These are phyloP conservation scores for Vitis vinifera DNA, from an alignment of 164 flowering plant species.

Conservation along the genomic window ASM3070453v1 NC_081806.1:1346001-1346500, in stretches of 20 bases:
- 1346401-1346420: no score
- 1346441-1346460: no score
- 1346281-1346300: no score
- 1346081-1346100: constrained; percentile 57
- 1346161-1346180: constrained; percentile 71
- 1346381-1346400: no score
- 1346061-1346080: constrained; percentile 64
- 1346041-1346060: neutral
- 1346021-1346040: neutral
- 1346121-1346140: constrained; percentile 61
- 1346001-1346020: neutral
- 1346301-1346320: no score
- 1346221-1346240: constrained; percentile 97
- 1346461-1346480: no score
- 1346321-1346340: no score
- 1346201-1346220: constrained; percentile 94
- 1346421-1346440: no score
- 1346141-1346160: constrained; percentile 81
- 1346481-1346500: no score
- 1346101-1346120: constrained; percentile 77
- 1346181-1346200: constrained; percentile 76
- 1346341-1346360: no score
- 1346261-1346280: neutral
- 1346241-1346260: constrained; percentile 34
- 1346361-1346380: no score